These are phyloP conservation scores for Dryas drummondii DNA, from an alignment of 306 rosid species.

Conservation along the genomic window DNA sequence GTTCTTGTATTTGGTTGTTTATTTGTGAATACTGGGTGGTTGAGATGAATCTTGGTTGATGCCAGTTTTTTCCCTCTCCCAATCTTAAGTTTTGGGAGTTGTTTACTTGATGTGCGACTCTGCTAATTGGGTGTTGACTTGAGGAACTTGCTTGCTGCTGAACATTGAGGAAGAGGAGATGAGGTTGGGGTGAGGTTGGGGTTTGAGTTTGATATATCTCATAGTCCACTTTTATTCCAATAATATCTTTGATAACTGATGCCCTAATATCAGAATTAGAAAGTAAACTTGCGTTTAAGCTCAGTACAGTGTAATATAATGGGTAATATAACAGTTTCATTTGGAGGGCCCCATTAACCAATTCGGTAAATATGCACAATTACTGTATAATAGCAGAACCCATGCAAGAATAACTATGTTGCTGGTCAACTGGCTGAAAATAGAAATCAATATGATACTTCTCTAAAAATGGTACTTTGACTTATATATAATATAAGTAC, in stretches of 20 bases:
- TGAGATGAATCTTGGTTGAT: background rate
- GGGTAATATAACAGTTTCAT: background rate
- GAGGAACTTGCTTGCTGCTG: constrained; percentile 3
- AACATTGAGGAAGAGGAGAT: background rate
- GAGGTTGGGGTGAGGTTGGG: background rate
- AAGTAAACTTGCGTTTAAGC: background rate
- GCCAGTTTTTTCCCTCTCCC: background rate
- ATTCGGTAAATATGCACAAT: background rate
- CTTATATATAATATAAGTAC: background rate
- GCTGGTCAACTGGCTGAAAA: background rate
- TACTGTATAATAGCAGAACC: background rate
- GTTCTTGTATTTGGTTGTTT: background rate
- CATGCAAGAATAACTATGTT: background rate
- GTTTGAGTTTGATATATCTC: background rate
- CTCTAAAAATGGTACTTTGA: background rate
- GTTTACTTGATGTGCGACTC: background rate
- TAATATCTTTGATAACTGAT: background rate
- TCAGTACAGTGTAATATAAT: background rate
- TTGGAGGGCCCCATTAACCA: background rate
- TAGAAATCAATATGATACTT: background rate
- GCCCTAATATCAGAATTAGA: background rate
- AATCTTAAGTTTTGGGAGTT: constrained; percentile 1
- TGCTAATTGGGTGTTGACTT: constrained; percentile 1
- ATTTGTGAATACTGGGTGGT: background rate
- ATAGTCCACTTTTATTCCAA: background rate